Evolutionary conservation across 2,329 filamentous ascomycete genomes (phyloP).

Genomic region (Xylaria sp.): DNA sequence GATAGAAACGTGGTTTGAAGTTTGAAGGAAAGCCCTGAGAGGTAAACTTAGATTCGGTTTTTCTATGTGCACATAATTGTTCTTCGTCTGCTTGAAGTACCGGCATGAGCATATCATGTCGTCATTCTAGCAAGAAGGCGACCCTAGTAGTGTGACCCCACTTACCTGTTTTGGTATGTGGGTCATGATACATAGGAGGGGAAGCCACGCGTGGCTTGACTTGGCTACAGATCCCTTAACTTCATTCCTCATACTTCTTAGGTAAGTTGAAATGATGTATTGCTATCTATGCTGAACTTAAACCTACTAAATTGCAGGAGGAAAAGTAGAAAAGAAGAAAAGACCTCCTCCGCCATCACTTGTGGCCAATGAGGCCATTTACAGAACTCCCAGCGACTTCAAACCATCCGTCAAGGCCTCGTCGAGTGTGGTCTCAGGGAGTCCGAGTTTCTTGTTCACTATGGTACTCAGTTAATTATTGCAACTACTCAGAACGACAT

Average conservation of each 20-base stretch:
- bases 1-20: not conserved
- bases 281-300: not conserved
- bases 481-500: not conserved
- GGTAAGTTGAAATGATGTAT: not conserved
- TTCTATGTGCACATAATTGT: not conserved
- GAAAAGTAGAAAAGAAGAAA: not conserved
- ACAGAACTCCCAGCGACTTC: slow-evolving; percentile 28
- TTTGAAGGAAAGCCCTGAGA: no score
- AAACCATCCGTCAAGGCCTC: slow-evolving; percentile 42
- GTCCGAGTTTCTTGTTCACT: slow-evolving; percentile 48
- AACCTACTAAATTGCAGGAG: not conserved
- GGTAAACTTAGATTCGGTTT: not conserved
- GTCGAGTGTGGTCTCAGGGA: slow-evolving; percentile 44
- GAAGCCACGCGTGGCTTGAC: not conserved
- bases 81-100: not conserved
- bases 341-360: not conserved
- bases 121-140: slow-evolving; percentile 20
- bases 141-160: slow-evolving; percentile 19
- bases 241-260: not conserved
- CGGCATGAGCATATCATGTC: slow-evolving; percentile 13
- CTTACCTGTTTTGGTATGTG: slow-evolving; percentile 28
- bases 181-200: not conserved
- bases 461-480: not conserved
- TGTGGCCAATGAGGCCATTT: not conserved
- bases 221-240: not conserved